phyloP scores from a whole-genome alignment of 2,329 filamentous ascomycete genomes.

The Neurospora sp. region DNA sequence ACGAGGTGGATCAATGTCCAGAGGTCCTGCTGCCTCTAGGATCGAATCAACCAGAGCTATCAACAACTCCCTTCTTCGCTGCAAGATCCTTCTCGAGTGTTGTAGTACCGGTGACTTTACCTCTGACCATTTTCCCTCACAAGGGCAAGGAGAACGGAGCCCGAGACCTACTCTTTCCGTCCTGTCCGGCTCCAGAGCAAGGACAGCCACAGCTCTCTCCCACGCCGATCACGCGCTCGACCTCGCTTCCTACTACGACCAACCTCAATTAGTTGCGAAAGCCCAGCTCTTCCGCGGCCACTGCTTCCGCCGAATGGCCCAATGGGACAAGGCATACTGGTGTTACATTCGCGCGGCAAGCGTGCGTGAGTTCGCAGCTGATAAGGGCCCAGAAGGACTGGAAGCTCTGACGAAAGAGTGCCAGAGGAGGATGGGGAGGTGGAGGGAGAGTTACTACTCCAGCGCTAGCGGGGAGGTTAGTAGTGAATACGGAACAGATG shows the following conservation, averaged over 20 bases:
- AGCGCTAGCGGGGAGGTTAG: background rate
- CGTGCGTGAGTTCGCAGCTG: slow-evolving; percentile 4
- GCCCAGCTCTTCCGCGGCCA: slow-evolving; percentile 17
- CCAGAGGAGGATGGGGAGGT: background rate
- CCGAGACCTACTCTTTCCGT: background rate
- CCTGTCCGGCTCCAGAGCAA: background rate
- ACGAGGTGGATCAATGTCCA: background rate
- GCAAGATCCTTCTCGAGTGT: background rate
- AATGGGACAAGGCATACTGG: slow-evolving; percentile 14
- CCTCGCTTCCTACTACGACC: slow-evolving; percentile 7
- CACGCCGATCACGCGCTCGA: slow-evolving; percentile 13
- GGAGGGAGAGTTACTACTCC: background rate
- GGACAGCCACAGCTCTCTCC: slow-evolving; percentile 9
- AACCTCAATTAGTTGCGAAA: slow-evolving; percentile 4
- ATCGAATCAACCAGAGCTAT: background rate
- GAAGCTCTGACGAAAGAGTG: background rate
- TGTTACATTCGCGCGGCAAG: slow-evolving; percentile 15
- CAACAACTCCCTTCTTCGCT: background rate
- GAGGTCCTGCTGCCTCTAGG: background rate
- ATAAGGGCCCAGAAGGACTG: background rate
- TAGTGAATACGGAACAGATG: background rate
- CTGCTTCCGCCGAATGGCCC: slow-evolving; percentile 14
- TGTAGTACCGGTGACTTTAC: background rate
- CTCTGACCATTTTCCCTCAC: background rate
- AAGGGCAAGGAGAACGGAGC: background rate